phyloP scores from a whole-genome alignment of 306 rosid genomes.

The Pterocarpus macrocarpus region DNA sequence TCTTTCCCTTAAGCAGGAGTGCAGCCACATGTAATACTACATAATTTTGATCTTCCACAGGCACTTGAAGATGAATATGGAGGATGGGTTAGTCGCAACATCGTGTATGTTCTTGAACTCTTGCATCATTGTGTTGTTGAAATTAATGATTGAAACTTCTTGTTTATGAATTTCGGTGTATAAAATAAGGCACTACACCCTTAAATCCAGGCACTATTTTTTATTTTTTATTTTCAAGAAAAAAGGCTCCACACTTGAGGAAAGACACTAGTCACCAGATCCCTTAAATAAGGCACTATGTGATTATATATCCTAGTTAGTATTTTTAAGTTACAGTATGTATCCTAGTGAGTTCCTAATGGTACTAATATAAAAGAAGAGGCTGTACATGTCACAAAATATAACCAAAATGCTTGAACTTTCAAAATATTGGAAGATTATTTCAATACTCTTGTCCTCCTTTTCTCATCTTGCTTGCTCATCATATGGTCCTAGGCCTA shows the following conservation, averaged over 20 bases:
- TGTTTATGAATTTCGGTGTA: neutral
- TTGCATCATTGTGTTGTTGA: neutral
- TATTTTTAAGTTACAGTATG: no score
- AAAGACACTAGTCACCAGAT: neutral
- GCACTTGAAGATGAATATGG: conserved; percentile 73
- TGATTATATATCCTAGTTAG: neutral
- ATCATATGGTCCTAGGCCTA: no score
- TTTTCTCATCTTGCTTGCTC: no score
- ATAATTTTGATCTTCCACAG: conserved; percentile 61
- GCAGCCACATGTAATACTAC: conserved; percentile 67
- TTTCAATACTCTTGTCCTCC: no score
- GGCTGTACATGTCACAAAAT: no score
- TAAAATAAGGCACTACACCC: neutral
- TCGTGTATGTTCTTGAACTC: conserved; percentile 52
- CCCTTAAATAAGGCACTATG: neutral
- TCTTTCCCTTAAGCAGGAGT: conserved; percentile 52
- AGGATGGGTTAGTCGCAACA: conserved; percentile 66
- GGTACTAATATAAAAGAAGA: no score
- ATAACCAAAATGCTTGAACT: no score
- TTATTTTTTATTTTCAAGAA: no score
- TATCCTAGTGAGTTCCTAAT: no score
- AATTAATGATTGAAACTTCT: neutral
- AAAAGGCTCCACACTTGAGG: neutral
- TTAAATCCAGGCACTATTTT: neutral
- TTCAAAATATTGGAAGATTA: no score